Base-by-base conservation (phyloP, 352 stramenopile genomes). In the Phytophthora rubi region DNA sequence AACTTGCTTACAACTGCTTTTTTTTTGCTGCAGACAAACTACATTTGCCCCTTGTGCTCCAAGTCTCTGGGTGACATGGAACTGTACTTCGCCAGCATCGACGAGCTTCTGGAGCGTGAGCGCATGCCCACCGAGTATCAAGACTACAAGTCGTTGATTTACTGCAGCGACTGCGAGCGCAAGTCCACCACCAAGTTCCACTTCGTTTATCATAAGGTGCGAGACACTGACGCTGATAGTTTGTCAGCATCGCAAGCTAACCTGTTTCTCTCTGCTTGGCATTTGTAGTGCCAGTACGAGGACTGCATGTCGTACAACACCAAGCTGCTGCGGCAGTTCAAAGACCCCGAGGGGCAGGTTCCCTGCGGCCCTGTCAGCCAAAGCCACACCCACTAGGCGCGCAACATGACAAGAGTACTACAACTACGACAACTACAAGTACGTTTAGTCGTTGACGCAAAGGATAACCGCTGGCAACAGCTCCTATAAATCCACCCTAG, bases 21-120 rank as follows among this genome's bases (percentile, higher is more conserved):
- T 42, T 13, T 48, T 42, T 2, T 42, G 6, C 49, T 54, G 33
- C 56, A 96, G 76, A 95, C 88, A 37, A 95, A 97, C 66, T 98
- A 98, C 68, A 98, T 97, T 30, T 99, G 96, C 63, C 95, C 96
- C 8, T 75, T 98, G 1, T 99, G 96, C 65, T 98, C 94, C 56
- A 98, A 98, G 73, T 98, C 88, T 16, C 86, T 98, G 9, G 94
- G 97, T 44, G 94, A 99, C 67, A 98, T 99, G 95, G 88, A 86
- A 37, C 65, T 91, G 28, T 95, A 95, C 62, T 97, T 96, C 65
- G 85, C 86, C 32, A 92, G 85, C 60, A 95, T 95, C 47, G 88
- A 95, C 55, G 86, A 96, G 70, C 74, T 94, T 5, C 76, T 96
- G 12, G 76, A 88, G 57, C 84, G 87, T 3, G 85, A 96, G 74